phyloP scores from a whole-genome alignment of 352 stramenopile species.

The Pythium grandisporangium region DNA sequence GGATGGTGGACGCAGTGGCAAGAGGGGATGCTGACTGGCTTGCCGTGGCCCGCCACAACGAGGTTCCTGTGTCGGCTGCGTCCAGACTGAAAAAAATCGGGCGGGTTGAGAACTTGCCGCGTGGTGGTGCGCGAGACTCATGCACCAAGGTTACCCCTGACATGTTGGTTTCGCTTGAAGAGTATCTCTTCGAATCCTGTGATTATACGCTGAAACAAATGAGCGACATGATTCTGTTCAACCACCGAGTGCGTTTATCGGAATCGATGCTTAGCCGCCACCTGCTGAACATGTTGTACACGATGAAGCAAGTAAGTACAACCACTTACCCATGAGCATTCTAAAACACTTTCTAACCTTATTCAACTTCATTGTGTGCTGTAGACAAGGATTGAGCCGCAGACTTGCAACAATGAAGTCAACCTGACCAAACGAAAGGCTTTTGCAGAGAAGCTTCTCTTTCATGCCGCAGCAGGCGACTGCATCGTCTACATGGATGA shows the following conservation, averaged over 20 bases:
- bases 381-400: constrained; percentile 1
- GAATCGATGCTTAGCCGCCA: constrained; percentile 5
- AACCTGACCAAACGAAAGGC: constrained; percentile 14
- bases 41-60: too few species aligned
- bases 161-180: too few species aligned
- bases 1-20: too few species aligned
- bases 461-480: neutral
- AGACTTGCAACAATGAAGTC: constrained; percentile 10
- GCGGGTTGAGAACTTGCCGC: too few species aligned
- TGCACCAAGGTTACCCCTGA: too few species aligned
- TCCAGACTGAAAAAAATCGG: too few species aligned
- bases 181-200: constrained; percentile 1
- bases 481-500: constrained; percentile 11
- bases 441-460: neutral
- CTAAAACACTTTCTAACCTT: too few species aligned
- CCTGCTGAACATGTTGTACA: constrained; percentile 10
- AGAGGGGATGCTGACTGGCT: too few species aligned
- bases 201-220: neutral
- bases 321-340: neutral
- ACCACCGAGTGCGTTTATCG: constrained; percentile 1
- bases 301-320: constrained; percentile 7
- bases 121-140: too few species aligned
- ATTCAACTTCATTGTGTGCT: too few species aligned
- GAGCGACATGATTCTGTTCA: neutral
- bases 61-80: too few species aligned